Percentiles rank a stretch among this genome's conserved stretches.
Conservation (phyloP, 2,329 filamentous ascomycete species). For the Magnaporthiopsis rhizophila region DNA sequence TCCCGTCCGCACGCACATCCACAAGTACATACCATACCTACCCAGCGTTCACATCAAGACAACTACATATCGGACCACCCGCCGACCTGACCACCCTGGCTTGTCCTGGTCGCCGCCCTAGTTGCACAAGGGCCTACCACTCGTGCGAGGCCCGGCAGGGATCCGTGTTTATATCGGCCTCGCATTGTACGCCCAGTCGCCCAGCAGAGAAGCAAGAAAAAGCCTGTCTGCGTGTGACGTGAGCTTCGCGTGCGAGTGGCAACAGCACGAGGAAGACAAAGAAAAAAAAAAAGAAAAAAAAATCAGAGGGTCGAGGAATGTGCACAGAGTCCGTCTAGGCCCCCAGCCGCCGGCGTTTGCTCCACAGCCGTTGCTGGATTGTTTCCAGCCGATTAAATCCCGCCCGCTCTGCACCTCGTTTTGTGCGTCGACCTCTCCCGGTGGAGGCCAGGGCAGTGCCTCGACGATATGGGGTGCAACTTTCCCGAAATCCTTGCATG, state of each 20-base stretch:
- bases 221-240: background rate
- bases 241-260: background rate
- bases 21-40: too few relatives aligned
- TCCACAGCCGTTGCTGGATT: background rate
- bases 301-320: background rate
- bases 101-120: background rate
- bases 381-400: background rate
- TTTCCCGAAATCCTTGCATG: constrained; percentile 48
- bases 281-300: background rate
- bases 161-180: constrained; percentile 9
- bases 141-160: constrained; percentile 2
- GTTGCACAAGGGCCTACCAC: background rate
- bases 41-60: background rate
- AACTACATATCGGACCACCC: background rate
- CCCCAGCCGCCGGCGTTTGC: background rate
- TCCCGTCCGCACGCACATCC: background rate
- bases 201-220: background rate
- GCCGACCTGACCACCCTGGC: background rate
- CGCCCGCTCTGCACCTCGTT: background rate
- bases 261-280: background rate
- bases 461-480: constrained; percentile 30
- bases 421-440: background rate
- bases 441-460: background rate
- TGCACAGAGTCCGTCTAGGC: background rate
- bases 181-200: background rate